Base-by-base conservation (phyloP, 2,329 filamentous ascomycete species). In the Cordyceps farinosa region DNA sequence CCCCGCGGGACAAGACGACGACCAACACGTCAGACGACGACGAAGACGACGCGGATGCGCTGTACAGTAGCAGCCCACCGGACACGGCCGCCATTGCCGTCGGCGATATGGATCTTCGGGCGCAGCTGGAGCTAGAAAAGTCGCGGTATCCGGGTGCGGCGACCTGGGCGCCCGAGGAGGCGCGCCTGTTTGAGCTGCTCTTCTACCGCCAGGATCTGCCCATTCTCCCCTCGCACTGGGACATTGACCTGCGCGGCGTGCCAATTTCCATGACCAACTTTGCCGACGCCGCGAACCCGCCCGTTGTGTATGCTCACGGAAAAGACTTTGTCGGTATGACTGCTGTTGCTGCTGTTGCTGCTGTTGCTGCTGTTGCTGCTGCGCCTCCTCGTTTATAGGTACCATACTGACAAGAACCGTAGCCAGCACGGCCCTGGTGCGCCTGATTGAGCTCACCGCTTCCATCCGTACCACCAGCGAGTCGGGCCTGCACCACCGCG, bases 81-180 rank as follows among this genome's bases (percentile, higher is more conserved):
- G 47, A 60, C 13, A 38, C n/a, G 3, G 11, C 17, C 22, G 3
- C 34, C 44, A 17, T n/a, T 11, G 3, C 32, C 30, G 64, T 80
- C 22, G 70, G 77, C 58, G 71, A 77, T 57, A 70, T 74, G 30
- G 72, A 59, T 30, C 17, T 56, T 1, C 22, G 45, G 53, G 70
- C 74, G 10, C 74, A 80, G 63, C 78, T 84, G 70, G 76, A 80
- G 66, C 68, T 71, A 48, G 78, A 82, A 67, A 81, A 78, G 70
- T 62, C 67, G 34, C 68, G 72, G 1, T 80, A 77, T 59, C 76
- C 77, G 0, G 76, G 76, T 30, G 76, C 81, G 47, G 77, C 77
- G 52, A 73, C 77, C 61, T 86, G 84, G 82, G 76, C 84, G 34
- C 72, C 76, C 10, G 79, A 79, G n/a, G 84, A 85, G 66, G 76